Evolutionary conservation across 2,329 filamentous ascomycete species (phyloP), one percentile per base, ranked within the genome.

Genomic region (Metarhizium anisopliae): DNA sequence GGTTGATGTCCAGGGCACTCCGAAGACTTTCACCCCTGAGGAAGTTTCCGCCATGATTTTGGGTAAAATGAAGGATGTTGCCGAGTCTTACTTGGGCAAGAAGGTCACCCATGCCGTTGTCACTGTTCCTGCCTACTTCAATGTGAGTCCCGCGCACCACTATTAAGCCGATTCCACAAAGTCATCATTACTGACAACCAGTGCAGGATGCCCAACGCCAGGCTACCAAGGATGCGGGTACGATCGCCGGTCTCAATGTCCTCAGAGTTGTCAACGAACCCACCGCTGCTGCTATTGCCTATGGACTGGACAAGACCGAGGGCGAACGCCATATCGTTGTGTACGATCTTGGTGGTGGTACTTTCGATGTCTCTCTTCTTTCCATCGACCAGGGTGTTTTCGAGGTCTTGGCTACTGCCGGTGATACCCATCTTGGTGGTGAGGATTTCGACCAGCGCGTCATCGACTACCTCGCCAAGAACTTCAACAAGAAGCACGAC

Each of bases 401-500:
- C 71, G 91, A 96, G 80, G 92, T 96, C 65, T 77, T 93, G 75
- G 88, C 92, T 74, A 96, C 91, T 67, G 90, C 91, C 71, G 91
- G 92, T 90, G 92, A 96, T 74, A 96, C 92, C 67, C 92, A 96
- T 75, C 84, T 96, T 65, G 92, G 92, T 87, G 92, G 92, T 85
- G 92, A 97, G 77, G 93, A 97, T 80, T 97, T 97, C 74, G 93
- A 97, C 75, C 91, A 97, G 83, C 87, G 93, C 72, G 83, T 97
- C 74, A 96, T 97, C 80, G 90, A 89, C 82, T 83, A 93, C 85
- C 90, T 97, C 72, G 86, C 87, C 80, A 96, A 97, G 87, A 80
- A 83, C 67, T 97, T 95, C 86, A 97, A 97, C 87, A 96, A 96
- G 87, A 94, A 96, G 84, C 83, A 96, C 81, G 78, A 76, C 66